phyloP scores from a whole-genome alignment of 495 filamentous ascomycete species.

The Podospora sp. region DNA sequence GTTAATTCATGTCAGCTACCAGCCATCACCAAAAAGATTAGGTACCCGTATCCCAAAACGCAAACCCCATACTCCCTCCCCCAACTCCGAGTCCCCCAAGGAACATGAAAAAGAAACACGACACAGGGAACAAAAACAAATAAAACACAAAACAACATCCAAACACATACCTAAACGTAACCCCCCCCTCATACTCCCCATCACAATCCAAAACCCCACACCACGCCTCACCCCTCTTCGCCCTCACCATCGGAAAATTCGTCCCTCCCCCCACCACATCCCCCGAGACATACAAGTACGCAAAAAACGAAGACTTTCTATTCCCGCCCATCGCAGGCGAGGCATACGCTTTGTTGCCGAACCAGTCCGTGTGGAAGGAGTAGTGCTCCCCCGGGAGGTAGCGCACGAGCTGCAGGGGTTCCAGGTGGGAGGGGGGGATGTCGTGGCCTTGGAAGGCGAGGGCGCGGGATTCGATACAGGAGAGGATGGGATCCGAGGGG shows the following conservation, averaged over 20 bases:
- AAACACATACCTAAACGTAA: no score
- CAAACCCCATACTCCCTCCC: no score
- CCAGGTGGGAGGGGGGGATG: slow-evolving; percentile 36
- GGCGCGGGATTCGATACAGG: slow-evolving; percentile 68
- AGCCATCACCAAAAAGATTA: no score
- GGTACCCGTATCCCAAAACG: no score
- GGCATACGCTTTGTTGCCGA: slow-evolving; percentile 43
- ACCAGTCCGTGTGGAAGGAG: slow-evolving; percentile 57
- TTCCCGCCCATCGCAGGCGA: slow-evolving; percentile 49
- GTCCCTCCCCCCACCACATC: slow-evolving; percentile 55
- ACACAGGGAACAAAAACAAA: no score
- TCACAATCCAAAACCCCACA: slow-evolving; percentile 61
- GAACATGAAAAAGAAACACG: no score
- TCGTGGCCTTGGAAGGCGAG: slow-evolving; percentile 65
- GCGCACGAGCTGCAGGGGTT: slow-evolving; percentile 53
- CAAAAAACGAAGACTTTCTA: slow-evolving; percentile 55
- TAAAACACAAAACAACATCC: no score
- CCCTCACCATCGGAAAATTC: slow-evolving; percentile 50
- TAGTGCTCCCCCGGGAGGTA: slow-evolving; percentile 51
- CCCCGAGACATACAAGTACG: slow-evolving; percentile 48
- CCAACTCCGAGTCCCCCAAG: no score
- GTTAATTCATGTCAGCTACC: no score
- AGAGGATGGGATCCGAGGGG: slow-evolving; percentile 56
- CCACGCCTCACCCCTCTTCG: slow-evolving; percentile 47
- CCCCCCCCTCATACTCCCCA: slow-evolving; percentile 51